These are phyloP conservation scores for Babesia gibsoni DNA, from an alignment of 169 alveolate genomes.

Conservation along the genomic window DNA sequence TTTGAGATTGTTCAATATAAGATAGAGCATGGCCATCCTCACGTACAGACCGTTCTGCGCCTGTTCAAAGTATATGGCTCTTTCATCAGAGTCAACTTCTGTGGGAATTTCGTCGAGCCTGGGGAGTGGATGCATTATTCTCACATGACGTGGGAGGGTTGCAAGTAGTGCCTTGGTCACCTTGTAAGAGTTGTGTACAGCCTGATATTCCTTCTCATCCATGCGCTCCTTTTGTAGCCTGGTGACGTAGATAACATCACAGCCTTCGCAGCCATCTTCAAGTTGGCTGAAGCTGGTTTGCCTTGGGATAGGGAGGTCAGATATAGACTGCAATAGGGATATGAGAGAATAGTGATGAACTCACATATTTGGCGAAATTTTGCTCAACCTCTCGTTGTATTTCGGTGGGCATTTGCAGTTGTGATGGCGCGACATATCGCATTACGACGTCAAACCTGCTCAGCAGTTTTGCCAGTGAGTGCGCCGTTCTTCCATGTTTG, in stretches of 20 bases:
- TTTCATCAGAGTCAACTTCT: conserved; percentile 69
- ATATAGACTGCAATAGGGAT: conserved; percentile 35
- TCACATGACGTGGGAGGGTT: conserved; percentile 62
- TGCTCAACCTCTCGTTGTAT: conserved; percentile 64
- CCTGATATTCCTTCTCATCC: conserved; percentile 52
- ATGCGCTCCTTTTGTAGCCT: conserved; percentile 78
- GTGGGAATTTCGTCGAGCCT: conserved; percentile 75
- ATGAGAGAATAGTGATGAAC: not conserved
- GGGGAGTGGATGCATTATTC: conserved; percentile 80
- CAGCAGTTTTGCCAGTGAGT: conserved; percentile 76
- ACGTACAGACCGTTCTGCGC: conserved; percentile 83
- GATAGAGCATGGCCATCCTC: conserved; percentile 81
- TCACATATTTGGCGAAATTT: conserved; percentile 62
- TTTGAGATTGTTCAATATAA: conserved; percentile 46
- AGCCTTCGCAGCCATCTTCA: conserved; percentile 42
- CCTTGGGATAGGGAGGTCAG: conserved; percentile 60
- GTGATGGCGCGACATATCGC: conserved; percentile 65
- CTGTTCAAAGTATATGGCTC: conserved; percentile 77
- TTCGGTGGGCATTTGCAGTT: conserved; percentile 71
- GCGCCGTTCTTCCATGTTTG: conserved; percentile 79
- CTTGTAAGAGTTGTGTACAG: conserved; percentile 59
- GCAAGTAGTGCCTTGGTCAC: conserved; percentile 53
- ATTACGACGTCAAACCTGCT: conserved; percentile 73
- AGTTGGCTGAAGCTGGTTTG: conserved; percentile 65
- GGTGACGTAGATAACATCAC: conserved; percentile 79